phyloP scores from a whole-genome alignment of 768 basidiomycete species.

The Kwoniella heveanensis region DNA sequence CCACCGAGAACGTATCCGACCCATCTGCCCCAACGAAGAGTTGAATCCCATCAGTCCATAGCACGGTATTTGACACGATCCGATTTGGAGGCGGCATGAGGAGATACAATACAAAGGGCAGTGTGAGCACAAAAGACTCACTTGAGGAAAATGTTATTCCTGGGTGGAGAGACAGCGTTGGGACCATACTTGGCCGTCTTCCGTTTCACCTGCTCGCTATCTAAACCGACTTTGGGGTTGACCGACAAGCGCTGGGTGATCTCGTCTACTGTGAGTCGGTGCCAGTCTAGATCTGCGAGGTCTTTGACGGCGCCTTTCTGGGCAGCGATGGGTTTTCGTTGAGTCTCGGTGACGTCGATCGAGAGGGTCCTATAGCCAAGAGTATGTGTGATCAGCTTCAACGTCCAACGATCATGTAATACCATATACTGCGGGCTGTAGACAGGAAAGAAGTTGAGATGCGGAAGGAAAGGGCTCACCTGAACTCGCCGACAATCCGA shows the following conservation, averaged over 20 bases:
- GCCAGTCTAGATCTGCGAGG: constrained; percentile 60
- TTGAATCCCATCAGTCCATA: too few species aligned
- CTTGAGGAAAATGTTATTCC: constrained; percentile 61
- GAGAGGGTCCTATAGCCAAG: constrained; percentile 60
- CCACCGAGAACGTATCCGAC: constrained; percentile 65
- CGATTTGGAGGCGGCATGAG: too few species aligned
- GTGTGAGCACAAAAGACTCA: constrained; percentile 23
- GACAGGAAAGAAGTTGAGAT: neutral
- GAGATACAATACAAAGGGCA: too few species aligned
- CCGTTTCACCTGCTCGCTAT: constrained; percentile 60
- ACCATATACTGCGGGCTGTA: too few species aligned
- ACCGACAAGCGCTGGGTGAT: constrained; percentile 60
- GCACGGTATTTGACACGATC: too few species aligned
- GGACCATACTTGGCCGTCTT: constrained; percentile 60
- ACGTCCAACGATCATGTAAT: too few species aligned
- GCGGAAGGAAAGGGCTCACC: constrained; percentile 22
- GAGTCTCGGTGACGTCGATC: constrained; percentile 57
- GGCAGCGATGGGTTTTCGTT: constrained; percentile 16
- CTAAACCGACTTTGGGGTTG: constrained; percentile 61
- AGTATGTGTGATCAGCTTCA: too few species aligned
- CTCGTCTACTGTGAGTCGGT: constrained; percentile 59
- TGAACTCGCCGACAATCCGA: constrained; percentile 50
- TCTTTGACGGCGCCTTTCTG: constrained; percentile 47
- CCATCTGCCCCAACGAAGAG: constrained; percentile 51
- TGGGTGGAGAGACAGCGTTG: constrained; percentile 62